A percentile compares a stretch with the other conserved stretches of the same genome.
Conservation (phyloP, 495 filamentous ascomycete genomes). For the Niebla homalea region DNA sequence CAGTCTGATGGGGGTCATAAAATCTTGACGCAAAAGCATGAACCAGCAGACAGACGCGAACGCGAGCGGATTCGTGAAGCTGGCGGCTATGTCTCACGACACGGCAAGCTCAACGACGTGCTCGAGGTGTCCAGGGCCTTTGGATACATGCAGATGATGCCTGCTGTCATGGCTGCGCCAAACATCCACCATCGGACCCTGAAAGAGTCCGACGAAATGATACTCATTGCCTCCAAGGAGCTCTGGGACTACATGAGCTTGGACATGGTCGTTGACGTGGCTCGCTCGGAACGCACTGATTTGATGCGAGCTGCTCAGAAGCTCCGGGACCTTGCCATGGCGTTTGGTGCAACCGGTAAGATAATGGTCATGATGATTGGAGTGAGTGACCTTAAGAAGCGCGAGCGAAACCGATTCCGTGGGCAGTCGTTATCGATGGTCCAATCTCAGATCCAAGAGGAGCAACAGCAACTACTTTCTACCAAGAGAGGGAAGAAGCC, state of each 20-base stretch:
- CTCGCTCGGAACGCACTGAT: slow-evolving; percentile 68
- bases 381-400: slow-evolving; percentile 75
- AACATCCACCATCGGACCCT: slow-evolving; percentile 66
- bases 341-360: slow-evolving; percentile 83
- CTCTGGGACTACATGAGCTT: slow-evolving; percentile 88
- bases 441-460: slow-evolving; percentile 56
- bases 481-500: slow-evolving; percentile 42
- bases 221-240: slow-evolving; percentile 81
- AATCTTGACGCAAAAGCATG: slow-evolving; percentile 79
- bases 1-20: slow-evolving; percentile 68
- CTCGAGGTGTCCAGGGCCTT: slow-evolving; percentile 90
- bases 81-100: slow-evolving; percentile 86
- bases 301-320: slow-evolving; percentile 96
- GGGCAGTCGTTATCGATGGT: slow-evolving; percentile 69
- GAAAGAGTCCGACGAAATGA: slow-evolving; percentile 83
- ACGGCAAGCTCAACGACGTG: slow-evolving; percentile 82
- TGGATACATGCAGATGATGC: slow-evolving; percentile 85
- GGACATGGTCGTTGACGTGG: slow-evolving; percentile 82
- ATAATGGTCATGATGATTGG: slow-evolving; percentile 98
- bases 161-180: slow-evolving; percentile 82
- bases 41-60: slow-evolving; percentile 73
- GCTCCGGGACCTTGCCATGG: slow-evolving; percentile 85
- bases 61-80: slow-evolving; percentile 84
- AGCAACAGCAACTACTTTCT: slow-evolving; percentile 47
- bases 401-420: slow-evolving; percentile 56